Evolutionary conservation across 2,329 filamentous ascomycete species (phyloP).

Genomic region (Neonectria neomacrospora): DNA sequence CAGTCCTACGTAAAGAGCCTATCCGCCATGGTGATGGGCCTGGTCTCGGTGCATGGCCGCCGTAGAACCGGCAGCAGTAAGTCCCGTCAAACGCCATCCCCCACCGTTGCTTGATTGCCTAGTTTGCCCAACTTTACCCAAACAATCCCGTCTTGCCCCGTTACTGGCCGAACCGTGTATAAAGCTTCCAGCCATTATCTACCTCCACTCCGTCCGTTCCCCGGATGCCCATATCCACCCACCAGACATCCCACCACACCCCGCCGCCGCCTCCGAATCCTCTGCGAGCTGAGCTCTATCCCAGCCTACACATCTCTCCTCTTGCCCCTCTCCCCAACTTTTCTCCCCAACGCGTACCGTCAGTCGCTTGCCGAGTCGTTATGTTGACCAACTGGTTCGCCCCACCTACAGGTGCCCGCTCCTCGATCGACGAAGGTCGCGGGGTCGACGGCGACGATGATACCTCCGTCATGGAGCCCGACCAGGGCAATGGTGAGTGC

Average conservation of each 20-base stretch:
- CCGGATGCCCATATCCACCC: conserved; percentile 33
- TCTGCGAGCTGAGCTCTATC: conserved; percentile 34
- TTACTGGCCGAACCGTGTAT: conserved; percentile 26
- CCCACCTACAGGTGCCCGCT: conserved; percentile 57
- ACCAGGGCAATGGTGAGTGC: conserved; percentile 89
- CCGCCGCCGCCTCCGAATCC: conserved; percentile 36
- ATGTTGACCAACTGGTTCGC: conserved; percentile 59
- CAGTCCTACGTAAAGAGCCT: conserved; percentile 12
- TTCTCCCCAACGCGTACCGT: conserved; percentile 19
- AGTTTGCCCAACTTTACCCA: not conserved
- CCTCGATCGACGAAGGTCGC: conserved; percentile 67
- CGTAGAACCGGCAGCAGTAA: conserved; percentile 47
- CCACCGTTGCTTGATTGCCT: conserved; percentile 3
- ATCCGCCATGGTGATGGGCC: conserved; percentile 48
- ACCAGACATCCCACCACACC: conserved; percentile 41
- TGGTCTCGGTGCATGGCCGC: conserved; percentile 47
- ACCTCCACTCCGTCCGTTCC: conserved; percentile 32
- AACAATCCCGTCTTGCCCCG: not conserved
- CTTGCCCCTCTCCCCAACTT: conserved; percentile 34
- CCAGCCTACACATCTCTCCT: conserved; percentile 26
- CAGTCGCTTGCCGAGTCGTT: conserved; percentile 30
- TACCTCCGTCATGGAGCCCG: conserved; percentile 85
- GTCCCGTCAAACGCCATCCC: conserved; percentile 22
- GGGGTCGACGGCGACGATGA: conserved; percentile 68
- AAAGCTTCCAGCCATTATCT: conserved; percentile 34